Conservation (phyloP, 768 basidiomycete genomes). For the Phaeotremella fagi region DNA sequence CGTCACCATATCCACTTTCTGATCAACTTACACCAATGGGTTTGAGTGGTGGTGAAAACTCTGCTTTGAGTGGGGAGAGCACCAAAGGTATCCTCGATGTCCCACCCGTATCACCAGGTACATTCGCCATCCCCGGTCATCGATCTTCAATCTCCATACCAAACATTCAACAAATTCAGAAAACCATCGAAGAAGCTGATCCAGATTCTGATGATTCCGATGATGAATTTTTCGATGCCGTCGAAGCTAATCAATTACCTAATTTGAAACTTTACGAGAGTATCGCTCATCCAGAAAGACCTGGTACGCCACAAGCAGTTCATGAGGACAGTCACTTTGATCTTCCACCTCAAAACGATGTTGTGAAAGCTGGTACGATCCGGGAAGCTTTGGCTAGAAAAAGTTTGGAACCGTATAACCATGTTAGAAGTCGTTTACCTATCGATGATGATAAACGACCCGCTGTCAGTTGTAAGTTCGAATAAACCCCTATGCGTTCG, state of each 20-base stretch:
- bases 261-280: constrained; percentile 67
- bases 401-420: constrained; percentile 62
- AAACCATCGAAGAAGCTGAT: constrained; percentile 44
- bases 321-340: constrained; percentile 1
- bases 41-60: neutral
- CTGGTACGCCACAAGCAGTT: constrained; percentile 25
- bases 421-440: constrained; percentile 60
- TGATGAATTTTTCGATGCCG: constrained; percentile 97
- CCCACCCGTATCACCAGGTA: constrained; percentile 1
- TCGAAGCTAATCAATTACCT: constrained; percentile 73
- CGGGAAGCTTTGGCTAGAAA: constrained; percentile 37
- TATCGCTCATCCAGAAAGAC: constrained; percentile 54
- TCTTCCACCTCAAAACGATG: constrained; percentile 5
- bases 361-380: constrained; percentile 32
- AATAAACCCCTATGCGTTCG: neutral
- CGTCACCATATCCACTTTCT: constrained; percentile 13
- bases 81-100: constrained; percentile 10
- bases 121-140: neutral
- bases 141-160: constrained; percentile 26
- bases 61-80: neutral
- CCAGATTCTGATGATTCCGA: constrained; percentile 46
- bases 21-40: neutral
- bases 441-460: constrained; percentile 74
- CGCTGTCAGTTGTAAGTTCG: constrained; percentile 54
- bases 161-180: constrained; percentile 42